A percentile compares a stretch with the other conserved stretches of the same genome.
phyloP scores from a whole-genome alignment of 306 rosid species.

The Prosopis cineraria region DNA sequence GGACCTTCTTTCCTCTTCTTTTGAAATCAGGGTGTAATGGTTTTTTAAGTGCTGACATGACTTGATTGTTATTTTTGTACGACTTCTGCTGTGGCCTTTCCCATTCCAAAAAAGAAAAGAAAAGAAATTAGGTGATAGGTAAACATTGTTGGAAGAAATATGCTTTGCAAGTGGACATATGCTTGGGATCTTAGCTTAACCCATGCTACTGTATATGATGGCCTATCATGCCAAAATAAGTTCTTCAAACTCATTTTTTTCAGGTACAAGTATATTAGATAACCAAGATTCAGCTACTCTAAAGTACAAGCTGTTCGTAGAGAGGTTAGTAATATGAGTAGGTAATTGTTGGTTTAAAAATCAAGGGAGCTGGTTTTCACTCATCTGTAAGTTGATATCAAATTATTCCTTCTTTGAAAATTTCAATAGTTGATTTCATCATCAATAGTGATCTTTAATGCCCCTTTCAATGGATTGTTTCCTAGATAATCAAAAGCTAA shows the following conservation, averaged over 20 bases:
- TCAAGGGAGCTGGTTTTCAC: not conserved
- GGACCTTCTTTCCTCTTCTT: not conserved
- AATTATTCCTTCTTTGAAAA: not conserved
- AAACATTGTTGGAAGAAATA: not conserved
- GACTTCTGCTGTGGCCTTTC: too few relatives aligned
- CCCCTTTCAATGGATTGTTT: not conserved
- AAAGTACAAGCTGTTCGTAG: not conserved
- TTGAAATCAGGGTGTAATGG: not conserved
- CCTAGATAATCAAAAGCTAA: not conserved
- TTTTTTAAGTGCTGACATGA: too few relatives aligned
- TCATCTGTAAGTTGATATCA: not conserved
- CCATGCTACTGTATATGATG: not conserved
- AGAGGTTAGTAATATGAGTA: not conserved
- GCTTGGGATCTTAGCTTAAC: conserved; percentile 23
- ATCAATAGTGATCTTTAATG: not conserved
- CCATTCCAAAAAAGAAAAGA: too few relatives aligned
- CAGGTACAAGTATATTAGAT: not conserved
- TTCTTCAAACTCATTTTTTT: not conserved
- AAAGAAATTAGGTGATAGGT: conserved; percentile 14
- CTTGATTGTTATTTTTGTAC: too few relatives aligned
- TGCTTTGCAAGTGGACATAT: not conserved
- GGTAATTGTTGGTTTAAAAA: not conserved
- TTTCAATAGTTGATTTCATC: not conserved
- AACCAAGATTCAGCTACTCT: not conserved
- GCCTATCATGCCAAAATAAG: not conserved